Conservation (phyloP, 2,329 filamentous ascomycete genomes). For the Didymella sp. region DNA sequence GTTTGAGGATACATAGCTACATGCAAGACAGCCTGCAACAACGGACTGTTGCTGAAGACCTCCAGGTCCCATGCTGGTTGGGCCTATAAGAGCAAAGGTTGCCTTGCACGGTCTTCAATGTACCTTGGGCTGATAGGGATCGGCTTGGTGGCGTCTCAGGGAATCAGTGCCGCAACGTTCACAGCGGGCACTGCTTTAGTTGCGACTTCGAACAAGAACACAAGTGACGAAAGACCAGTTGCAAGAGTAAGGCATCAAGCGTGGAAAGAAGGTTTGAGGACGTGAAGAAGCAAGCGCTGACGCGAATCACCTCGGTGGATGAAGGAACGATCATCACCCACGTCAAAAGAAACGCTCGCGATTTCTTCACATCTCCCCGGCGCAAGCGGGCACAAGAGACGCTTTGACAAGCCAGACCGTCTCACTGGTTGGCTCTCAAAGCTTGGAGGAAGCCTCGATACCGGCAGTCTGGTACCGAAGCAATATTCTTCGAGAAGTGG, state of each 20-base stretch:
- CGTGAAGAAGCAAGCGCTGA: background rate
- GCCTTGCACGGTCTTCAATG: background rate
- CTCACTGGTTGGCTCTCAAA: slow-evolving; percentile 31
- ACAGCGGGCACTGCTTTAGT: background rate
- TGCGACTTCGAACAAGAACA: background rate
- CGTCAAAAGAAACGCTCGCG: background rate
- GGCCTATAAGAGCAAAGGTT: background rate
- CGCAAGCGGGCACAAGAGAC: slow-evolving; percentile 12
- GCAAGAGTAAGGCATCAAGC: background rate
- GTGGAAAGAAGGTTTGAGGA: background rate
- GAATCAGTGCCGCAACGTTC: background rate
- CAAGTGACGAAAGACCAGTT: background rate
- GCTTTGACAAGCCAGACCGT: slow-evolving; percentile 10
- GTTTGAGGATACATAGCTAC: background rate
- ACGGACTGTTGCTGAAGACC: background rate
- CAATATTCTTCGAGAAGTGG: slow-evolving; percentile 36
- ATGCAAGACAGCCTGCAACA: background rate
- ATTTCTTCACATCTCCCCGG: background rate
- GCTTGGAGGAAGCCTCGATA: slow-evolving; percentile 25
- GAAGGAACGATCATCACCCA: slow-evolving; percentile 1
- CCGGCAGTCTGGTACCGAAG: slow-evolving; percentile 48
- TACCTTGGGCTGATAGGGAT: background rate
- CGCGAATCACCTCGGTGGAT: background rate
- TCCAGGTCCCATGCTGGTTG: background rate
- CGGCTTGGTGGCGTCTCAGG: background rate